These are phyloP conservation scores for Phytomonas francai DNA, from an alignment of 208 protist genomes.

Conservation along the genomic window DNA sequence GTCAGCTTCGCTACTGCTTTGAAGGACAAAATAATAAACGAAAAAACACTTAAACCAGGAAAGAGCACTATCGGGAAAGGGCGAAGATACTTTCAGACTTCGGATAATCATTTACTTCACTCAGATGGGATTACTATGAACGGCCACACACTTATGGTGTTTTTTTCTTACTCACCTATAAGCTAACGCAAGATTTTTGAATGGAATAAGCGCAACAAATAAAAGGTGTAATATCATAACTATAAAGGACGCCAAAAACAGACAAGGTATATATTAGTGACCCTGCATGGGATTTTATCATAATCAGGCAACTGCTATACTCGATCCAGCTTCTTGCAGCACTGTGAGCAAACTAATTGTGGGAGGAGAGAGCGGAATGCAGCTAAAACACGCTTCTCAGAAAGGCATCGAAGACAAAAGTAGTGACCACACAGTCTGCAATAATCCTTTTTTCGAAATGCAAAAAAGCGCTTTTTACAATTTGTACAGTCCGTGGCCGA, in stretches of 20 bases:
- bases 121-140: not conserved
- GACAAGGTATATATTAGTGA: constrained; percentile 1
- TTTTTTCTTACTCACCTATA: not conserved
- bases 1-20: not conserved
- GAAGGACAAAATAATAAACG: not conserved
- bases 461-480: constrained; percentile 54
- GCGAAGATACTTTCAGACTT: not conserved
- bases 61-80: not conserved
- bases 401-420: constrained; percentile 68
- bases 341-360: constrained; percentile 43
- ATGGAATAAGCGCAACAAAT: not conserved
- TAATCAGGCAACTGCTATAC: not conserved
- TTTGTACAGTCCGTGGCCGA: constrained; percentile 42
- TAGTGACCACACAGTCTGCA: constrained; percentile 84
- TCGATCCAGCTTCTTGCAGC: constrained; percentile 14
- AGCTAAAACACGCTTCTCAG: constrained; percentile 28
- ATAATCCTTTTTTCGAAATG: constrained; percentile 55
- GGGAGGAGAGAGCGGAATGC: constrained; percentile 24
- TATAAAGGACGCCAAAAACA: not conserved
- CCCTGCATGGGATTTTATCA: not conserved
- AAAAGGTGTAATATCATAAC: not conserved
- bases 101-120: too few species aligned
- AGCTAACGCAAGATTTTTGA: not conserved
- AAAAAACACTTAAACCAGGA: not conserved
- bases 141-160: not conserved